Percentiles rank a stretch among this genome's conserved stretches.
Conservation (phyloP, 192 early-diverging fungal species). For the Coemansia sp. region DNA sequence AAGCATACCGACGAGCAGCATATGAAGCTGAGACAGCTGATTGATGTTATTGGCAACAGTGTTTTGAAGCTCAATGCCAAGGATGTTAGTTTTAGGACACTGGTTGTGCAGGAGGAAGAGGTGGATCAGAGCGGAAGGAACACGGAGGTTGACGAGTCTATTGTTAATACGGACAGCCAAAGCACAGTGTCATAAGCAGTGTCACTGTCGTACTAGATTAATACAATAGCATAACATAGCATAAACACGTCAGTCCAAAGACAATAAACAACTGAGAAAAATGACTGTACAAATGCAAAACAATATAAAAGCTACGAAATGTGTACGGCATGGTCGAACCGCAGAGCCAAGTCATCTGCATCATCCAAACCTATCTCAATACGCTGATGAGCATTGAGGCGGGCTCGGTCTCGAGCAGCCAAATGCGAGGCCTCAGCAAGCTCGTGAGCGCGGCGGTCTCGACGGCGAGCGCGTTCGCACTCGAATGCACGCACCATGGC, state of each 20-base stretch:
- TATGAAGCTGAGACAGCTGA: slow-evolving; percentile 23
- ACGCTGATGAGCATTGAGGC: slow-evolving; percentile 31
- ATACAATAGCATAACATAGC: no score
- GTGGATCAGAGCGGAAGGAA: slow-evolving; percentile 11
- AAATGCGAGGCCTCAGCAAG: slow-evolving; percentile 27
- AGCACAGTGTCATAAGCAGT: neutral
- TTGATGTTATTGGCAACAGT: slow-evolving; percentile 31
- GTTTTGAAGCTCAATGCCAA: slow-evolving; percentile 34
- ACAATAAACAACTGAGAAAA: neutral
- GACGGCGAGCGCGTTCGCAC: slow-evolving; percentile 32
- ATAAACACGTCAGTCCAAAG: no score
- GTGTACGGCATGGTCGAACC: slow-evolving; percentile 13
- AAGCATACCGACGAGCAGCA: slow-evolving; percentile 42
- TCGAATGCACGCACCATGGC: slow-evolving; percentile 49
- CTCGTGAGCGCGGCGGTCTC: slow-evolving; percentile 20
- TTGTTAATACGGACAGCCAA: neutral
- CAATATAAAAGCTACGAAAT: slow-evolving; percentile 7
- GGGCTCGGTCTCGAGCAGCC: slow-evolving; percentile 34
- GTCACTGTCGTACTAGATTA: no score
- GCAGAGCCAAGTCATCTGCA: slow-evolving; percentile 13
- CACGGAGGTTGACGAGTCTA: neutral
- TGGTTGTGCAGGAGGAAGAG: slow-evolving; percentile 36
- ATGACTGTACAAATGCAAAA: neutral
- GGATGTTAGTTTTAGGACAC: slow-evolving; percentile 17
- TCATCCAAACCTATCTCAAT: slow-evolving; percentile 1